A percentile compares a stretch with the other conserved stretches of the same genome.
Conservation (phyloP, 1,284 basidiomycete genomes). For the Coniferiporia weirii region DNA sequence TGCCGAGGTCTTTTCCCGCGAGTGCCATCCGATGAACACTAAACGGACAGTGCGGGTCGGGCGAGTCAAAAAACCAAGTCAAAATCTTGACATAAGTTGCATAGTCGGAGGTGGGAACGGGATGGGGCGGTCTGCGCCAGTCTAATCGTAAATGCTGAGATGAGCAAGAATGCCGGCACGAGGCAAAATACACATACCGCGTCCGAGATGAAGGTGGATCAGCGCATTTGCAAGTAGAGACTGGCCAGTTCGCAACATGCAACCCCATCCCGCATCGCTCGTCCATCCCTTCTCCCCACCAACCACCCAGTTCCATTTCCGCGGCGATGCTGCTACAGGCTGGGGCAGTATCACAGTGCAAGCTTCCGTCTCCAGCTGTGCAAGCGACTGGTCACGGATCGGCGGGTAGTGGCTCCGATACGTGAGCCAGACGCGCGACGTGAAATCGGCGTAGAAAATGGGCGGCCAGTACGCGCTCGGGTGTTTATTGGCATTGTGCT, state of each 20-base stretch:
- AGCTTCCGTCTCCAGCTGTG: conserved; percentile 39
- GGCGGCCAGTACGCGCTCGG: conserved; percentile 64
- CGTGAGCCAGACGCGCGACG: conserved; percentile 84
- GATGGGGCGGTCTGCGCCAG: conserved; percentile 71
- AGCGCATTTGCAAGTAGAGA: conserved; percentile 88
- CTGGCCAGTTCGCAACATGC: conserved; percentile 95
- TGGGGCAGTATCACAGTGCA: conserved; percentile 24
- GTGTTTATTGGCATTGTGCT: conserved; percentile 26
- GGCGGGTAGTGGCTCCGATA: conserved; percentile 88
- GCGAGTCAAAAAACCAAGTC: conserved; percentile 94
- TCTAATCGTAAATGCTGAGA: conserved; percentile 40
- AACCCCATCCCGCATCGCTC: conserved; percentile 97
- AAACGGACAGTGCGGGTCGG: conserved; percentile 85
- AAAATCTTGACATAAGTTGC: conserved; percentile 84
- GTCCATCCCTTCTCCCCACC: conserved; percentile 76
- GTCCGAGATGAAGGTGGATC: conserved; percentile 76
- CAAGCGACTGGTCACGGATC: conserved; percentile 65
- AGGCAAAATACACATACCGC: conserved; percentile 52
- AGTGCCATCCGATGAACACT: conserved; percentile 95
- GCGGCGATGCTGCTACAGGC: conserved; percentile 35
- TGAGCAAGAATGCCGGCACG: conserved; percentile 8
- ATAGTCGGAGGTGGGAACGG: conserved; percentile 51
- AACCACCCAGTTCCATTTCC: conserved; percentile 45
- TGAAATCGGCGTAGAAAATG: conserved; percentile 87
- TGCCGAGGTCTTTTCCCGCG: conserved; percentile 91